These are phyloP conservation scores for Cryoendolithus antarcticus DNA, from an alignment of 2,329 filamentous ascomycete species.

Conservation along the genomic window DNA sequence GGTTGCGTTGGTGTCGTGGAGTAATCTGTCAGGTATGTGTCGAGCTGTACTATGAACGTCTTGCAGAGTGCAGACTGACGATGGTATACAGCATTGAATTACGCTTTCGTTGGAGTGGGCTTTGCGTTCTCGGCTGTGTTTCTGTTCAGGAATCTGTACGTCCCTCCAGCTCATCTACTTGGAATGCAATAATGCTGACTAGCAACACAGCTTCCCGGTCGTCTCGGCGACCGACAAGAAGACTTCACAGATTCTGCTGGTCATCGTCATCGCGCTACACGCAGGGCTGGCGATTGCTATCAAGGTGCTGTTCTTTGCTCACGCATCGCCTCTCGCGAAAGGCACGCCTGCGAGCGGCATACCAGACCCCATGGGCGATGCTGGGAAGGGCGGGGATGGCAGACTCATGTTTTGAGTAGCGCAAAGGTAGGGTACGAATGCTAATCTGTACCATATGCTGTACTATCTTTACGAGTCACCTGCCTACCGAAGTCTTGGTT, in stretches of 20 bases:
- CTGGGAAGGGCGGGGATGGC: constrained; percentile 1
- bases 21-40: constrained; percentile 57
- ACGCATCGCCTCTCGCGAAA: constrained; percentile 15
- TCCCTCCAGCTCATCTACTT: constrained; percentile 1
- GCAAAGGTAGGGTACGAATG: too few species aligned
- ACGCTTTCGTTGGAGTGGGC: constrained; percentile 79
- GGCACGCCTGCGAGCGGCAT: too few species aligned
- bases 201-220: constrained; percentile 47
- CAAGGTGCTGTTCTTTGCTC: constrained; percentile 92
- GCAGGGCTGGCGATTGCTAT: constrained; percentile 85
- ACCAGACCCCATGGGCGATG: constrained; percentile 4
- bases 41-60: too few species aligned
- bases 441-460: background rate
- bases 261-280: constrained; percentile 75
- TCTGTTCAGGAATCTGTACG: constrained; percentile 69
- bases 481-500: background rate
- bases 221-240: constrained; percentile 86
- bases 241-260: constrained; percentile 74
- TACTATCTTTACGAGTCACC: background rate
- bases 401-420: background rate
- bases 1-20: constrained; percentile 85
- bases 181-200: constrained; percentile 1
- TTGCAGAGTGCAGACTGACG: too few species aligned
- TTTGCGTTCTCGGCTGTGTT: constrained; percentile 75
- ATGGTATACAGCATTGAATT: constrained; percentile 57